These are phyloP conservation scores for Ophiocordyceps camponoti-leonardi DNA, from an alignment of 2,329 filamentous ascomycete species.

Conservation along the genomic window DNA sequence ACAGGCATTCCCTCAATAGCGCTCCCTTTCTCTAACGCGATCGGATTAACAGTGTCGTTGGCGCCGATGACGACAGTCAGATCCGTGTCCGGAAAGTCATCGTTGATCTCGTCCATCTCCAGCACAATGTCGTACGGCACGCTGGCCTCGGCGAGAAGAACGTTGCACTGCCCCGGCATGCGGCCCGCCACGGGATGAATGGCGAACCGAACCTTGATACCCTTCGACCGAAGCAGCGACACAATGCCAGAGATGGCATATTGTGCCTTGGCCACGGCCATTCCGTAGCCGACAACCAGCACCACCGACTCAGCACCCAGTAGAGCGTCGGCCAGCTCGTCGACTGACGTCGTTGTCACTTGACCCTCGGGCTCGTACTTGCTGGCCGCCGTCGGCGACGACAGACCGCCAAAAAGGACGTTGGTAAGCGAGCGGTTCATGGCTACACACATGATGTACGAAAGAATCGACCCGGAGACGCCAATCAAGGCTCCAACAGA, in stretches of 20 bases:
- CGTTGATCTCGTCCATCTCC: constrained; percentile 94
- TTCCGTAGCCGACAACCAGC: constrained; percentile 81
- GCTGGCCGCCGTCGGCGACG: constrained; percentile 36
- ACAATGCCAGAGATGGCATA: constrained; percentile 80
- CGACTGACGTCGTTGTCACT: constrained; percentile 60
- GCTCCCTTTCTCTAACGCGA: constrained; percentile 66
- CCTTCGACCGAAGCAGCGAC: constrained; percentile 51
- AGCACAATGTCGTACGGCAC: constrained; percentile 86
- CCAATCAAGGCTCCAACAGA: constrained; percentile 78
- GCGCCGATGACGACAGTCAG: constrained; percentile 79
- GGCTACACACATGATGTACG: constrained; percentile 72
- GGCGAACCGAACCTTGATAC: constrained; percentile 70
- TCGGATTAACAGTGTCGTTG: constrained; percentile 86
- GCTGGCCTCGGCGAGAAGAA: constrained; percentile 70
- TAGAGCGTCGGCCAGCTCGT: constrained; percentile 64
- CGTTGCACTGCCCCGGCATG: constrained; percentile 90
- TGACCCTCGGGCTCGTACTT: constrained; percentile 66
- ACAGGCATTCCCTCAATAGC: constrained; percentile 88
- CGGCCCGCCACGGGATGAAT: constrained; percentile 82
- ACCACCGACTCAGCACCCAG: constrained; percentile 69
- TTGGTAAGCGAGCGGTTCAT: constrained; percentile 89
- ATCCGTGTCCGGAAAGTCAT: constrained; percentile 75
- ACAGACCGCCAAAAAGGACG: constrained; percentile 61
- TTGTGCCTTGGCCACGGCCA: constrained; percentile 88
- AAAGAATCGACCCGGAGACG: constrained; percentile 75